phyloP scores from a whole-genome alignment of 2,329 filamentous ascomycete genomes.

The Sporothrix protearum region DNA sequence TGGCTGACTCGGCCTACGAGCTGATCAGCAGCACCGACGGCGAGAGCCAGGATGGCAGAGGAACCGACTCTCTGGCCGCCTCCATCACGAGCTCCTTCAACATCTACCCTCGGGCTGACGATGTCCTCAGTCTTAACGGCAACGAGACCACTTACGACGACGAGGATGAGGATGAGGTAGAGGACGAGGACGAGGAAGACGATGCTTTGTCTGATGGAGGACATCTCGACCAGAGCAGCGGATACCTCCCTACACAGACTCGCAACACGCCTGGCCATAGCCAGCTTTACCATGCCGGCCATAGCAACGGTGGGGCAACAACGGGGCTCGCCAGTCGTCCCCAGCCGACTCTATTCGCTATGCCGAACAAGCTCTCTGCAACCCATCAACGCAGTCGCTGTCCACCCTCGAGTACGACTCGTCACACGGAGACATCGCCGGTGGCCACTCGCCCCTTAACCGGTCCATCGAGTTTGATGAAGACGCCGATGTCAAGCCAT shows the following conservation, averaged over 20 bases:
- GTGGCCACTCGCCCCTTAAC: slow-evolving; percentile 28
- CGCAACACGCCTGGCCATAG: slow-evolving; percentile 23
- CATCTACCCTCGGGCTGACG: slow-evolving; percentile 31
- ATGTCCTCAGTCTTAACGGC: slow-evolving; percentile 35
- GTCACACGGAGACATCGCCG: slow-evolving; percentile 28
- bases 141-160: slow-evolving; percentile 47
- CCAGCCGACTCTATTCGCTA: slow-evolving; percentile 45
- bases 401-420: slow-evolving; percentile 29
- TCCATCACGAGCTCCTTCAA: slow-evolving; percentile 34
- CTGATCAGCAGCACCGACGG: slow-evolving; percentile 52
- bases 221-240: not conserved
- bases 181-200: slow-evolving; percentile 43
- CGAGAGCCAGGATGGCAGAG: slow-evolving; percentile 50
- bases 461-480: slow-evolving; percentile 48
- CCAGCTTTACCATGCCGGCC: slow-evolving; percentile 35
- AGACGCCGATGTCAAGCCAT: slow-evolving; percentile 37
- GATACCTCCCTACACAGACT: not conserved
- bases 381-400: slow-evolving; percentile 38
- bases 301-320: slow-evolving; percentile 40
- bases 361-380: slow-evolving; percentile 47
- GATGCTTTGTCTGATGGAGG: slow-evolving; percentile 32
- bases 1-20: slow-evolving; percentile 57
- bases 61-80: slow-evolving; percentile 44
- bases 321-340: slow-evolving; percentile 34
- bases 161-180: slow-evolving; percentile 39